Conservation (phyloP, 305 asterid genomes). For the Fraxinus dipetala region DNA sequence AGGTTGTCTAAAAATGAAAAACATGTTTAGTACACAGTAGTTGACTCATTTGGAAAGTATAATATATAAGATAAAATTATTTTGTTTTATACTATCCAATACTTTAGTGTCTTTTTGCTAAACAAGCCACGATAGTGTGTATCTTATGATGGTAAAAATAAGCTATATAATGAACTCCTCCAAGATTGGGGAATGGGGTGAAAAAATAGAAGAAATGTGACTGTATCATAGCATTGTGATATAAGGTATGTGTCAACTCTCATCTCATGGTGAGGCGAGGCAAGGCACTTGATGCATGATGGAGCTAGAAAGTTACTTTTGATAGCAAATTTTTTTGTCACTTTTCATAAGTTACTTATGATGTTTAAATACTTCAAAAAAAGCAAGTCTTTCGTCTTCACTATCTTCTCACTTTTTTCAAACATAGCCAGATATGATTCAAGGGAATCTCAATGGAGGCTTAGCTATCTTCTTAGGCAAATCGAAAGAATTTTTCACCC, state of each 20-base stretch:
- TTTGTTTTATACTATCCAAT: neutral
- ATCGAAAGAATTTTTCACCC: neutral
- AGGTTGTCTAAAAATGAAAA: neutral
- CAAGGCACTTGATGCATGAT: neutral
- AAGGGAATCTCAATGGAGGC: neutral
- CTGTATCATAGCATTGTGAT: neutral
- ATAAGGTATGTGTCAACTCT: neutral
- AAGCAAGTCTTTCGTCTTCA: neutral
- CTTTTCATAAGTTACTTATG: neutral
- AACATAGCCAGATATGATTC: neutral
- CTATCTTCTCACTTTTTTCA: neutral
- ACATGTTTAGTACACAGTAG: neutral
- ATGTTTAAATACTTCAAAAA: neutral
- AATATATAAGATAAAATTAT: neutral
- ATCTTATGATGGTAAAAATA: neutral
- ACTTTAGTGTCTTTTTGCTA: neutral
- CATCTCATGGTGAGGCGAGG: neutral
- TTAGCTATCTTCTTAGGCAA: neutral
- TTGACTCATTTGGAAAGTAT: neutral
- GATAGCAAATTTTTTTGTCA: neutral
- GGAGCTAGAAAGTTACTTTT: neutral
- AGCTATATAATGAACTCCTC: neutral
- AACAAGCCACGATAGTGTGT: neutral
- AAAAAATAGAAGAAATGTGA: neutral
- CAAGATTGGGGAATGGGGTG: neutral